A percentile compares a stretch with the other conserved stretches of the same genome.
Evolutionary conservation across 2,329 filamentous ascomycete genomes (phyloP).

Genomic region (Neofusicoccum laricinum): DNA sequence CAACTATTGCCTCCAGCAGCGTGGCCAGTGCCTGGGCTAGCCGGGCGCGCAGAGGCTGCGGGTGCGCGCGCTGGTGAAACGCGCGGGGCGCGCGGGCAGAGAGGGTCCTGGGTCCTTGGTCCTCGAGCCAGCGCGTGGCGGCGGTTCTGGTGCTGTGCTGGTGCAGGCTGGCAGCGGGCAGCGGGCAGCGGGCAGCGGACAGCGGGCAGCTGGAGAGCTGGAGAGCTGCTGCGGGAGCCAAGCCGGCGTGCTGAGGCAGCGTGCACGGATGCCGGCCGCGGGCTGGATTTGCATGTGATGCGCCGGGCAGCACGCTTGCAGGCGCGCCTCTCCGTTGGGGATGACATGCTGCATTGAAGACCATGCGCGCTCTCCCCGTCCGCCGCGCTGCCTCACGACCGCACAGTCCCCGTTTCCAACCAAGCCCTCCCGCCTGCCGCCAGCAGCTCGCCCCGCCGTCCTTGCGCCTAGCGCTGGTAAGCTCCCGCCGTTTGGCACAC

Average conservation of each 20-base stretch:
- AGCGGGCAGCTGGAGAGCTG: neutral
- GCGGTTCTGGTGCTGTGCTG: neutral
- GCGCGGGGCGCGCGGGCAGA: neutral
- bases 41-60: neutral
- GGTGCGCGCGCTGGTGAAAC: neutral
- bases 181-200: no score
- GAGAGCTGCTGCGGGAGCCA: neutral
- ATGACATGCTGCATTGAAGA: slow-evolving; percentile 13
- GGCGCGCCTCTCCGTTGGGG: slow-evolving; percentile 11
- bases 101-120: neutral
- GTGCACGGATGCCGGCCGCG: neutral
- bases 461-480: neutral
- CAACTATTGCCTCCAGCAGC: no score
- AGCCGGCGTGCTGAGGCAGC: neutral
- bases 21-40: neutral
- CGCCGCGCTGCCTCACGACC: neutral
- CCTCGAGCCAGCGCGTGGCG: neutral
- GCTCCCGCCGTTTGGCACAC: neutral
- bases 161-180: neutral
- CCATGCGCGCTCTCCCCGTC: slow-evolving; percentile 6
- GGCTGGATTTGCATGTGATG: slow-evolving; percentile 7
- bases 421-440: neutral
- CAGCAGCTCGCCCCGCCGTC: neutral
- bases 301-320: slow-evolving; percentile 3
- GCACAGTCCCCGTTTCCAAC: neutral